These are phyloP conservation scores for Stramenopiles sp. DNA, from an alignment of 352 stramenopile species.

Conservation along the genomic window DNA sequence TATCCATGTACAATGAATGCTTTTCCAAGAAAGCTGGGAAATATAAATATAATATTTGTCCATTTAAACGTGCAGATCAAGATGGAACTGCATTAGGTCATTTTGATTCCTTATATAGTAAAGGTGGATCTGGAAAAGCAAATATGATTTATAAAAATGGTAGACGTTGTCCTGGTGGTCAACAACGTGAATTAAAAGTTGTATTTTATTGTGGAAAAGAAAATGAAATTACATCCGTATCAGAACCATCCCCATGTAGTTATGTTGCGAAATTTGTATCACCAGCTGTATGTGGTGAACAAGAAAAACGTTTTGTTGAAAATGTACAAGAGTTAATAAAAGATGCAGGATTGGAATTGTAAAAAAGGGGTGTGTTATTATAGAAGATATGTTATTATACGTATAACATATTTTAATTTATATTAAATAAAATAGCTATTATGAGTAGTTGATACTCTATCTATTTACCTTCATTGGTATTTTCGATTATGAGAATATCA, in stretches of 20 bases:
- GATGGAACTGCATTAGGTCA: conserved; percentile 42
- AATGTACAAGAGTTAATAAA: too few species aligned
- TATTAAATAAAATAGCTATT: too few species aligned
- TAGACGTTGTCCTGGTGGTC: not conserved
- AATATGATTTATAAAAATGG: not conserved
- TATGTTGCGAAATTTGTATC: not conserved
- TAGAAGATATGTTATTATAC: too few species aligned
- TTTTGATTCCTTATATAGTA: conserved; percentile 12
- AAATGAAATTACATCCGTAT: not conserved
- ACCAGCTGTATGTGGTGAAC: not conserved
- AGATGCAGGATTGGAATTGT: too few species aligned
- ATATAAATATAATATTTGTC: conserved; percentile 61
- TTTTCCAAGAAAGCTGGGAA: conserved; percentile 36
- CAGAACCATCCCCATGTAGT: not conserved
- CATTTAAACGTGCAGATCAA: conserved; percentile 53
- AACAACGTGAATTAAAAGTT: not conserved
- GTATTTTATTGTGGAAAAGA: not conserved
- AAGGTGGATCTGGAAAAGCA: not conserved
- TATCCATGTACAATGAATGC: conserved; percentile 41
- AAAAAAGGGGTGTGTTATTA: too few species aligned
- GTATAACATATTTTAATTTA: too few species aligned
- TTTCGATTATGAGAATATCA: too few species aligned
- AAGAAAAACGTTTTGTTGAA: not conserved
- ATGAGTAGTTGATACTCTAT: too few species aligned
- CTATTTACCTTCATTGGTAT: too few species aligned